phyloP scores from a whole-genome alignment of 1,139 yeast species.

The Taphrina pruni region DNA sequence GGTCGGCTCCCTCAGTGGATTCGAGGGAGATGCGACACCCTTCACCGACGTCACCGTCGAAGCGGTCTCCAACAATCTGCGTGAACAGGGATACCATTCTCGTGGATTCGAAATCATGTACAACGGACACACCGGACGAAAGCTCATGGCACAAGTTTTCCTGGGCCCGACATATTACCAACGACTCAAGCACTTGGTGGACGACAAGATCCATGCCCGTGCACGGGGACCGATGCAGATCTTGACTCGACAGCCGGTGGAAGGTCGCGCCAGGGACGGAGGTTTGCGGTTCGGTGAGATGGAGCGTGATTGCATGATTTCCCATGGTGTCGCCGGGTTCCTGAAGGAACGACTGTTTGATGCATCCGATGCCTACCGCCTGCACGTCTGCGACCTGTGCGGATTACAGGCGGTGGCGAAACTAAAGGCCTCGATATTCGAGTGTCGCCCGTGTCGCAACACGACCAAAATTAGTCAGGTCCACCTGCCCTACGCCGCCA shows the following conservation, averaged over 20 bases:
- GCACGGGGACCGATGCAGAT: conserved; percentile 99
- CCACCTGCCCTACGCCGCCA: conserved; percentile 97
- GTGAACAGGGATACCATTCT: conserved; percentile 96
- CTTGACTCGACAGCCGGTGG: conserved; percentile 97
- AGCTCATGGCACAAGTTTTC: conserved; percentile 96
- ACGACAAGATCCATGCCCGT: conserved; percentile 98
- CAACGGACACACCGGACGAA: conserved; percentile 98
- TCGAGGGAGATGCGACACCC: conserved; percentile 99
- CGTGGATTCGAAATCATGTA: conserved; percentile 99
- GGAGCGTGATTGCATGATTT: conserved; percentile 99
- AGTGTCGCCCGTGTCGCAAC: conserved; percentile 97
- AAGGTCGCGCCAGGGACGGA: conserved; percentile 99
- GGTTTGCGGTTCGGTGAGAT: conserved; percentile 99
- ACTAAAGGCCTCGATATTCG: conserved; percentile 94
- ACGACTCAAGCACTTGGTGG: conserved; percentile 96
- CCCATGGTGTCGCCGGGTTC: conserved; percentile 98
- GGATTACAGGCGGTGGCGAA: conserved; percentile 97
- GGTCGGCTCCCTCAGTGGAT: conserved; percentile 91
- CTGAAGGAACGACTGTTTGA: conserved; percentile 97
- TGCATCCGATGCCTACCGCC: conserved; percentile 98
- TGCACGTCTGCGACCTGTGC: conserved; percentile 93
- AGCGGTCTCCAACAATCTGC: conserved; percentile 84
- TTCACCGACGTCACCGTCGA: conserved; percentile 93
- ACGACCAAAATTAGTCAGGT: conserved; percentile 93
- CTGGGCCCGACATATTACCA: conserved; percentile 99